These are phyloP conservation scores for Capsicum baccatum DNA, from an alignment of 257 asterid genomes.

Conservation along the genomic window DNA sequence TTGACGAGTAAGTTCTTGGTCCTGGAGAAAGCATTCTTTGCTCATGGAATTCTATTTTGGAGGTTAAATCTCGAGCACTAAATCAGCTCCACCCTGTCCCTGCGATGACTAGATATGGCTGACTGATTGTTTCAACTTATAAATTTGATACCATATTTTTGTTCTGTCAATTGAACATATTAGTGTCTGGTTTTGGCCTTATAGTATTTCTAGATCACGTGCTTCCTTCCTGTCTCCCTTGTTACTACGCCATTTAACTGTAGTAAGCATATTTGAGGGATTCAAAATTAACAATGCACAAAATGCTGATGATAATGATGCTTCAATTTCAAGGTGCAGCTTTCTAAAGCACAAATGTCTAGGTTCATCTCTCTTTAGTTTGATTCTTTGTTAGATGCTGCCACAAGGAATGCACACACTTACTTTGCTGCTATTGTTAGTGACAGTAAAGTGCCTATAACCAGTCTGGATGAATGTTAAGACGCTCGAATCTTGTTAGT, in stretches of 20 bases:
- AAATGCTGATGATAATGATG: constrained; percentile 2
- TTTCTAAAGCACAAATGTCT: background rate
- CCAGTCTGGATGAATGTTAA: background rate
- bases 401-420: constrained; percentile 17
- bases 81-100: background rate
- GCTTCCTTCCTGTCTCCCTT: background rate
- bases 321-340: background rate
- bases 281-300: background rate
- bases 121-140: background rate
- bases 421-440: background rate
- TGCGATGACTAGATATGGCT: constrained; percentile 1
- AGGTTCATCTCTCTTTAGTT: constrained; percentile 3
- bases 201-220: background rate
- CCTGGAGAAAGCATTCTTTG: background rate
- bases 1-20: constrained; percentile 60
- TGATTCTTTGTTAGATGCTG: background rate
- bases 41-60: background rate
- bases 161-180: background rate
- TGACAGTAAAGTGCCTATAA: background rate
- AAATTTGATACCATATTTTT: background rate
- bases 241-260: background rate
- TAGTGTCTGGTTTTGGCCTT: background rate
- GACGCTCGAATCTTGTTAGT: background rate
- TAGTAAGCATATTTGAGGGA: constrained; percentile 27
- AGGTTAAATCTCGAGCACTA: background rate